Evolutionary conservation across 352 stramenopile genomes (phyloP).

Genomic region (Phytophthora brassicae): DNA sequence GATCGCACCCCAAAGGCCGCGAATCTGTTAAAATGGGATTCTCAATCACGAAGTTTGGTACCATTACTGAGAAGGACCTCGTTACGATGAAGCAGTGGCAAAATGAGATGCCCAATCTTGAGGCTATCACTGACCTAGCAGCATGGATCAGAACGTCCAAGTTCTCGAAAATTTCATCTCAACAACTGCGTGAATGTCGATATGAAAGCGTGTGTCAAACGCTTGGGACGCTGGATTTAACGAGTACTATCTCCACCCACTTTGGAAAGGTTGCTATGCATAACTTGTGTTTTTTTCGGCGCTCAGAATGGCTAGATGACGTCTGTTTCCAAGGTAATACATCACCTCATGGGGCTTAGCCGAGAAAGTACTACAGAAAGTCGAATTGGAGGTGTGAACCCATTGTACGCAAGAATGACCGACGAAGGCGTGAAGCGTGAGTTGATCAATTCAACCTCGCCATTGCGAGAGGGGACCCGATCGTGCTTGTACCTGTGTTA

Average conservation of each 20-base stretch:
- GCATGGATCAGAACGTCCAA: background rate
- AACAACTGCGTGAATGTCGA: slow-evolving; percentile 8
- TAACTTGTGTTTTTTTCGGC: slow-evolving; percentile 3
- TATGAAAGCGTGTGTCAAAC: slow-evolving; percentile 3
- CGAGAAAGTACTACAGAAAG: background rate
- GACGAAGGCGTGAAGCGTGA: background rate
- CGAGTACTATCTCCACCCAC: background rate
- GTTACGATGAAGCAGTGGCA: slow-evolving; percentile 1
- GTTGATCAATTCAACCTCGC: background rate
- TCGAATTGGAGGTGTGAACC: background rate
- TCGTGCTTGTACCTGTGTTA: background rate
- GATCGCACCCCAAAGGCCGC: background rate
- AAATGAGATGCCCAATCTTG: background rate
- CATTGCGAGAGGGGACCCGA: background rate
- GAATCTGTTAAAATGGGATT: background rate
- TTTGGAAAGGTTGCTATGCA: background rate
- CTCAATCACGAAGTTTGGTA: background rate
- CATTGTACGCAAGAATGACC: background rate
- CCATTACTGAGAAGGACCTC: background rate
- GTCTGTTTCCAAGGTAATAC: slow-evolving; percentile 1
- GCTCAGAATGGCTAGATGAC: slow-evolving; percentile 12
- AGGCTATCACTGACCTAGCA: background rate
- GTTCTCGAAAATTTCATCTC: background rate
- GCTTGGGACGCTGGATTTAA: background rate
- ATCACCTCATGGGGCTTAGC: background rate